phyloP scores from a whole-genome alignment of 768 basidiomycete genomes.

The Chalciporus piperatus region DNA sequence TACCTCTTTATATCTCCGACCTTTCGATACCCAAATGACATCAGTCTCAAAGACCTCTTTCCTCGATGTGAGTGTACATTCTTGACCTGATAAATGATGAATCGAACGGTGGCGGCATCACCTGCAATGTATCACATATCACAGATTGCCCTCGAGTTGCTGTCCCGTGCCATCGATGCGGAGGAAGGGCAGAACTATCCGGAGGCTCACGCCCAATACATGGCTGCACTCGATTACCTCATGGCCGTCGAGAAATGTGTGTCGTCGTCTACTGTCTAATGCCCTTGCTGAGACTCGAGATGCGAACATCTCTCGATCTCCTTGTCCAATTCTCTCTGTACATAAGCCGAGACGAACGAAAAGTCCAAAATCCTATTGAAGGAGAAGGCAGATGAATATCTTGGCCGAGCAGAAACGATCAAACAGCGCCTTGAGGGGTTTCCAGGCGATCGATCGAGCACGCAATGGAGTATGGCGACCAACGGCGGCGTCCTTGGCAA shows the following conservation, averaged over 20 bases:
- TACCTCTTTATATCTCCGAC: no score
- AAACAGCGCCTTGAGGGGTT: neutral
- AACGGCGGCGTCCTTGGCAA: neutral
- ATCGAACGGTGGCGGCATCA: no score
- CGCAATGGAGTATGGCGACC: neutral
- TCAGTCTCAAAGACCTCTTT: neutral
- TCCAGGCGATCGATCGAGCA: neutral
- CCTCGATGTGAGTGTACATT: slow-evolving; percentile 9
- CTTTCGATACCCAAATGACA: no score
- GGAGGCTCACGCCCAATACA: slow-evolving; percentile 89
- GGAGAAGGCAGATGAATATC: slow-evolving; percentile 17
- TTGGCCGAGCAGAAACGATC: slow-evolving; percentile 16
- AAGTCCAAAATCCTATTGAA: slow-evolving; percentile 17
- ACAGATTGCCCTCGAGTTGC: slow-evolving; percentile 80
- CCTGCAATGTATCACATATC: no score
- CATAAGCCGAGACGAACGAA: slow-evolving; percentile 18
- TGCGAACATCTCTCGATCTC: neutral
- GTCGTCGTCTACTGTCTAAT: neutral
- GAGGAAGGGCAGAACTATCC: slow-evolving; percentile 88
- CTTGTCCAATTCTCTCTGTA: neutral
- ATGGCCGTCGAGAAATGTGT: slow-evolving; percentile 91
- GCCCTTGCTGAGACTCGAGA: neutral
- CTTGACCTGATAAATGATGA: no score
- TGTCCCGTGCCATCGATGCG: slow-evolving; percentile 85
- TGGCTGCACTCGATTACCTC: slow-evolving; percentile 94